Percentiles rank a stretch among this genome's conserved stretches.
phyloP scores from a whole-genome alignment of 148 eudicot species.

The Selenicereus undatus region DNA sequence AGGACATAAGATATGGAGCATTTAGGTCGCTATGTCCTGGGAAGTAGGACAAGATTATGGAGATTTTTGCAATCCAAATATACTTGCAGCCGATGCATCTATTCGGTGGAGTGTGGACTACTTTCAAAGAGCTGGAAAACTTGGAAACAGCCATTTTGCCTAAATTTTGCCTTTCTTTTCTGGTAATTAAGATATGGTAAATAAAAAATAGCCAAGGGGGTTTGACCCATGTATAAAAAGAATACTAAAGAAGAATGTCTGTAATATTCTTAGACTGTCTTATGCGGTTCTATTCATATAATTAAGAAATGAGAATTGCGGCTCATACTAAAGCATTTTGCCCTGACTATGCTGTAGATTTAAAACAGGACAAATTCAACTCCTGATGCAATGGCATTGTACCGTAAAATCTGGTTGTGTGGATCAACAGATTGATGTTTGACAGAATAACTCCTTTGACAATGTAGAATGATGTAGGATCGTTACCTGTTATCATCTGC shows the following conservation, averaged over 20 bases:
- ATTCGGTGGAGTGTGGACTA: not conserved
- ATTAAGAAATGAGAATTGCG: not conserved
- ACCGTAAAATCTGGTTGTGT: not conserved
- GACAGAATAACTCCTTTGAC: not conserved
- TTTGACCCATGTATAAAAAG: not conserved
- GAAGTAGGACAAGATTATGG: not conserved
- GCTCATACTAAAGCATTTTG: not conserved
- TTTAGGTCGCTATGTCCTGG: not conserved
- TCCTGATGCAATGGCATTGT: not conserved
- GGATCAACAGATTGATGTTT: not conserved
- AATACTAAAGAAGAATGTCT: not conserved
- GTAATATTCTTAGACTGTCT: not conserved
- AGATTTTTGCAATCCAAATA: not conserved
- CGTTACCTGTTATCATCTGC: too few species aligned
- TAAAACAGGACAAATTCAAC: not conserved
- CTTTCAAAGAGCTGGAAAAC: not conserved
- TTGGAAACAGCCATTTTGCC: not conserved
- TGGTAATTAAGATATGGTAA: not conserved
- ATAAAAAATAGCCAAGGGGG: not conserved
- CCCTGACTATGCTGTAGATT: not conserved
- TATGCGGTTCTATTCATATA: not conserved
- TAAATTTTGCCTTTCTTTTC: not conserved
- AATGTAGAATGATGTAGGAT: not conserved
- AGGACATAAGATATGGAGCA: not conserved
- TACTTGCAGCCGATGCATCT: not conserved